Percentiles rank a stretch among this genome's conserved stretches.
Conservation (phyloP, 2,329 filamentous ascomycete species). For the Cercospora sp. region DNA sequence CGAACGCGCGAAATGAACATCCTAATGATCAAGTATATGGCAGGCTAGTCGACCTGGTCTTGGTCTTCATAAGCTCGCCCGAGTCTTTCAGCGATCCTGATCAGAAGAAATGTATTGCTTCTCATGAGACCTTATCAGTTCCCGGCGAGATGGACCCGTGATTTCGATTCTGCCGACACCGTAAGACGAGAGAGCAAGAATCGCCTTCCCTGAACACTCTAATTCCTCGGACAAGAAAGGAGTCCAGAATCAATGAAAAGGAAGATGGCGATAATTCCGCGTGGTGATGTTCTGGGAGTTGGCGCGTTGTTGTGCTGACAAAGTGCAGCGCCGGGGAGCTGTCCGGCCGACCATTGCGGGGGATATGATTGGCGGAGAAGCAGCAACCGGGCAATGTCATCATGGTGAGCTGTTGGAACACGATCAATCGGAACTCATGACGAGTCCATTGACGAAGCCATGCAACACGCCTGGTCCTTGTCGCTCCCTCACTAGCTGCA, state of each 20-base stretch:
- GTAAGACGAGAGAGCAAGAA: too few relatives aligned
- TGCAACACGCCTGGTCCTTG: neutral
- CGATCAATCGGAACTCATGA: constrained; percentile 7
- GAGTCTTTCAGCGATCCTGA: too few relatives aligned
- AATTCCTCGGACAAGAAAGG: too few relatives aligned
- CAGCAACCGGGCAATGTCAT: constrained; percentile 1
- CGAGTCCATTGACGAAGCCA: constrained; percentile 10
- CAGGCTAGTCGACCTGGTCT: too few relatives aligned
- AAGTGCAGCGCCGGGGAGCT: neutral
- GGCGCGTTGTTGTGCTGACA: neutral
- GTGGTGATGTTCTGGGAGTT: neutral
- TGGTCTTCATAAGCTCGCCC: too few relatives aligned
- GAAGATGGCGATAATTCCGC: neutral
- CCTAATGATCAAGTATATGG: too few relatives aligned
- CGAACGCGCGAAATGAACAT: too few relatives aligned
- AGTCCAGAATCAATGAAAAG: neutral
- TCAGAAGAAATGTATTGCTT: too few relatives aligned
- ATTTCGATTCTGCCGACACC: too few relatives aligned
- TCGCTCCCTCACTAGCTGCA: neutral
- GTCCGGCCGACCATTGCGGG: constrained; percentile 6
- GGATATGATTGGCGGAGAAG: neutral
- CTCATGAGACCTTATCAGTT: too few relatives aligned
- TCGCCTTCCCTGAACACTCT: too few relatives aligned
- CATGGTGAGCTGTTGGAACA: constrained; percentile 8
- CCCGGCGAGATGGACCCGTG: too few relatives aligned